Evolutionary conservation across 1,284 basidiomycete species (phyloP).

Genomic region (Limonomyces culmigenus): DNA sequence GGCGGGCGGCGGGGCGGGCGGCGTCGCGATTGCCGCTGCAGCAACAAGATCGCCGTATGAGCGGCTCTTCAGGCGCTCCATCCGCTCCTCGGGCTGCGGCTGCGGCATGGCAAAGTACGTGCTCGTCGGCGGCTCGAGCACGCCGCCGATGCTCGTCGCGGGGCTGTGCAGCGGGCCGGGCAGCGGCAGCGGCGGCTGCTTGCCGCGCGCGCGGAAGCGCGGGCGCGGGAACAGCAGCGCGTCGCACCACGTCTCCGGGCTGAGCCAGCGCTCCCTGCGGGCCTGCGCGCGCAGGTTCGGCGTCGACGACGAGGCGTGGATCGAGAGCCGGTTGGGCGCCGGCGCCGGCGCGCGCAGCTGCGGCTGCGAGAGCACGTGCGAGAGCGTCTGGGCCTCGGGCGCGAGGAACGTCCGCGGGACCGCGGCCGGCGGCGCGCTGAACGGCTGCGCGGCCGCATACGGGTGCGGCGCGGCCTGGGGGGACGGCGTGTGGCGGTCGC

Average conservation of each 20-base stretch:
- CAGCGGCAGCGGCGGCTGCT: constrained; percentile 10
- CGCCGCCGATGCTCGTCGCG: constrained; percentile 23
- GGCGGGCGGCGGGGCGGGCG: background rate
- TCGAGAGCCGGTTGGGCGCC: no score
- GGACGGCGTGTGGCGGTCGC: background rate
- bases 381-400: background rate
- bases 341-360: no score
- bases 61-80: background rate
- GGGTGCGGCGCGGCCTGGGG: background rate
- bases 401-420: background rate
- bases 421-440: background rate
- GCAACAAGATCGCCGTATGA: no score
- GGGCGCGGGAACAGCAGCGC: constrained; percentile 59
- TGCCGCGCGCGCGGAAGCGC: constrained; percentile 33
- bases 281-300: constrained; percentile 28
- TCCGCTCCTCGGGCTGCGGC: background rate
- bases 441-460: background rate
- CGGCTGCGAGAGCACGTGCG: background rate
- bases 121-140: constrained; percentile 2
- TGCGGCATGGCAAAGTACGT: background rate
- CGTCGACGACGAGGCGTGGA: constrained; percentile 40
- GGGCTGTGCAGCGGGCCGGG: constrained; percentile 27
- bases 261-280: constrained; percentile 37
- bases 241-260: constrained; percentile 65
- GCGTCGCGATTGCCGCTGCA: background rate